Evolutionary conservation across 2,329 filamentous ascomycete species (phyloP).

Genomic region (Sclerotinia glacialis): DNA sequence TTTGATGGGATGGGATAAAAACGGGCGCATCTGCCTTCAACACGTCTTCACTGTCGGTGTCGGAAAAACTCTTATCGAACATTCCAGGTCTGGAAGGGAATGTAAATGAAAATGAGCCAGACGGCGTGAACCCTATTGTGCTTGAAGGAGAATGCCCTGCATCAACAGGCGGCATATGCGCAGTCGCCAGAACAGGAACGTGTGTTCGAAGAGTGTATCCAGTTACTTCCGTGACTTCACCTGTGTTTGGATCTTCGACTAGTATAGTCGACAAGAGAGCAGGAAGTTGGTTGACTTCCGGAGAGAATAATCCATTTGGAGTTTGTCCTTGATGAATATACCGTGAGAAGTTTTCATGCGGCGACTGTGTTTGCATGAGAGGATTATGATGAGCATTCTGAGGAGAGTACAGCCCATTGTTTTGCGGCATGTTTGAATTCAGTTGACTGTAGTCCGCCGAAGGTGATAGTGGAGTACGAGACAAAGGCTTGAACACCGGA

Average conservation of each 20-base stretch:
- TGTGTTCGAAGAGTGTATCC: conserved; percentile 21
- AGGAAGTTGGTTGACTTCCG: neutral
- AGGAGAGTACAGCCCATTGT: neutral
- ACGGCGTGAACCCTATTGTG: neutral
- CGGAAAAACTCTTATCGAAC: neutral
- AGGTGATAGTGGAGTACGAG: neutral
- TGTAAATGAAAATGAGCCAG: neutral
- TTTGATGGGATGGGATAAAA: conserved; percentile 18
- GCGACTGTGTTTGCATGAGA: neutral
- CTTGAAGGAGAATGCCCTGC: neutral
- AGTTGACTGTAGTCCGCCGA: neutral
- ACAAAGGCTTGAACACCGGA: neutral
- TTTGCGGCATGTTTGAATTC: neutral
- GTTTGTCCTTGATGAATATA: neutral
- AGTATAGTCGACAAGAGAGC: conserved; percentile 22
- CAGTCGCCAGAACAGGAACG: conserved; percentile 23
- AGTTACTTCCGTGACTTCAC: conserved; percentile 20
- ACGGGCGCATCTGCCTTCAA: conserved; percentile 21
- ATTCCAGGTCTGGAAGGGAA: conserved; percentile 10
- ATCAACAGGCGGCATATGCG: conserved; percentile 17
- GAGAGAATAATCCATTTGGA: neutral
- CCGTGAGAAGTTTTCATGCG: neutral
- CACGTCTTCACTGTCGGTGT: neutral
- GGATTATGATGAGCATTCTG: neutral
- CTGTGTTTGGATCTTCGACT: conserved; percentile 20